These are phyloP conservation scores for Pseudozyma pruni DNA, from an alignment of 1,284 basidiomycete genomes.

Conservation along the genomic window DNA sequence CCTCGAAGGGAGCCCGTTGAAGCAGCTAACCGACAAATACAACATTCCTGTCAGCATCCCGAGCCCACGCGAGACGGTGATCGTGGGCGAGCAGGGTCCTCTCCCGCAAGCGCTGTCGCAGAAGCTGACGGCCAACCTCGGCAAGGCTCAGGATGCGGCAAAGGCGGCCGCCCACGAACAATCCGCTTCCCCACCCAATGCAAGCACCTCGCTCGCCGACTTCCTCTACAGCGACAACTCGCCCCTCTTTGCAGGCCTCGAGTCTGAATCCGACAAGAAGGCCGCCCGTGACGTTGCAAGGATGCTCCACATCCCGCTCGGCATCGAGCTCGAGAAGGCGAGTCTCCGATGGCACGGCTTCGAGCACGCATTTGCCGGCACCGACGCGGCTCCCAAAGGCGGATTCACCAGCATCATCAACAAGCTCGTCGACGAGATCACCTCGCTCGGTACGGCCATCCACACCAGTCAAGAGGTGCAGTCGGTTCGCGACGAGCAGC, in stretches of 20 bases:
- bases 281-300: slow-evolving; percentile 68
- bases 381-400: slow-evolving; percentile 70
- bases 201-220: slow-evolving; percentile 61
- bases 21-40: slow-evolving; percentile 68
- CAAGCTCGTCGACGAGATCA: slow-evolving; percentile 67
- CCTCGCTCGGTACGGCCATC: slow-evolving; percentile 67
- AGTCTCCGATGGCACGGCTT: slow-evolving; percentile 66
- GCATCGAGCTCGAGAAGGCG: slow-evolving; percentile 68
- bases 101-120: slow-evolving; percentile 23
- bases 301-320: slow-evolving; percentile 70
- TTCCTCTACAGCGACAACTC: slow-evolving; percentile 67
- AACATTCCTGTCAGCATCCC: slow-evolving; percentile 60
- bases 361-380: slow-evolving; percentile 69
- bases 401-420: slow-evolving; percentile 69
- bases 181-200: slow-evolving; percentile 47
- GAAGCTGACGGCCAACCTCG: slow-evolving; percentile 45
- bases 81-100: slow-evolving; percentile 48
- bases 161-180: slow-evolving; percentile 32
- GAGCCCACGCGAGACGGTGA: slow-evolving; percentile 33
- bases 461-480: slow-evolving; percentile 62
- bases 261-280: slow-evolving; percentile 75
- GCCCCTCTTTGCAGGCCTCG: slow-evolving; percentile 46
- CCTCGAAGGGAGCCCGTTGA: slow-evolving; percentile 70
- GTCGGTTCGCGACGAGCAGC: slow-evolving; percentile 19
- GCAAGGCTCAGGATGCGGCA: slow-evolving; percentile 43